Evolutionary conservation across 345 rosid species (phyloP).

Genomic region (Salix dunnii): DNA sequence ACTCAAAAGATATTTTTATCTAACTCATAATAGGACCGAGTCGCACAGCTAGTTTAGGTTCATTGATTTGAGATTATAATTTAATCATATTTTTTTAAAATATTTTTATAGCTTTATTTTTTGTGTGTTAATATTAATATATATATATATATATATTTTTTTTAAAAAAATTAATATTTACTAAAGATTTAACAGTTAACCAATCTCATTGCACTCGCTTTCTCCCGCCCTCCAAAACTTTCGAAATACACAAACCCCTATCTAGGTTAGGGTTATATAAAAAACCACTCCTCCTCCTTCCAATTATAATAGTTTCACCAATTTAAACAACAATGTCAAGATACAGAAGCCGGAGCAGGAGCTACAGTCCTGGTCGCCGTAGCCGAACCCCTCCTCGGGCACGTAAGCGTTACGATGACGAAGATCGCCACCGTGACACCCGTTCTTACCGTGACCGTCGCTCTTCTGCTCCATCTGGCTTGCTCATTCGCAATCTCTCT

Average conservation of each 20-base stretch:
- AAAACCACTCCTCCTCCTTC: neutral
- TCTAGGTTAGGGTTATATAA: conserved; percentile 31
- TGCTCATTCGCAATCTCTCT: conserved; percentile 90
- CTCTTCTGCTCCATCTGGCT: conserved; percentile 80
- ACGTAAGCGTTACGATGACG: conserved; percentile 58
- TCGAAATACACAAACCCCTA: conserved; percentile 8
- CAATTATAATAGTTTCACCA: neutral
- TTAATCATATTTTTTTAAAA: too few relatives aligned
- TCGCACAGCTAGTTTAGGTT: too few relatives aligned
- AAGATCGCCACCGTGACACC: conserved; percentile 33
- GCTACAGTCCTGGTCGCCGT: conserved; percentile 83
- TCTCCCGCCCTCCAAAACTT: conserved; percentile 26
- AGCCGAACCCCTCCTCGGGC: conserved; percentile 55
- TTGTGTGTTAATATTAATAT: too few relatives aligned
- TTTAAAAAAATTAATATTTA: too few relatives aligned
- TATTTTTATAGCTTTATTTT: too few relatives aligned
- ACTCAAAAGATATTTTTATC: too few relatives aligned
- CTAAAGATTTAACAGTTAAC: too few relatives aligned
- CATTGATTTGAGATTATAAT: too few relatives aligned
- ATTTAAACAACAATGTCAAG: conserved; percentile 44
- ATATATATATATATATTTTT: too few relatives aligned
- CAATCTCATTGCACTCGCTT: too few relatives aligned
- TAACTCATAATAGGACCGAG: too few relatives aligned
- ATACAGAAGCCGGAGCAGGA: conserved; percentile 67
- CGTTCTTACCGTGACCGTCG: conserved; percentile 69